phyloP scores from a whole-genome alignment of 1,284 basidiomycete genomes.

The Ceratobasidium sp. region DNA sequence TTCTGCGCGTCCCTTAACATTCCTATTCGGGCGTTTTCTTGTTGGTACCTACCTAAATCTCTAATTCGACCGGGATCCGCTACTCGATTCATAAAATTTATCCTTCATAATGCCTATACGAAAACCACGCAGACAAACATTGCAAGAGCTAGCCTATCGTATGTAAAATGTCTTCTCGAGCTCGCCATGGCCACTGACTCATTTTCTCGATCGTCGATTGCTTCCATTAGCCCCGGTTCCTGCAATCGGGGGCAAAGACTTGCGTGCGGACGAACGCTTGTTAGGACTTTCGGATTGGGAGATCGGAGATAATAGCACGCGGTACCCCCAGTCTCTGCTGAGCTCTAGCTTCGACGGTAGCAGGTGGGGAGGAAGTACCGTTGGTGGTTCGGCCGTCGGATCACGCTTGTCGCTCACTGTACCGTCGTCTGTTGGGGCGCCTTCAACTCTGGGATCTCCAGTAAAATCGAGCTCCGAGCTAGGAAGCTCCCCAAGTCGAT shows the following conservation, averaged over 20 bases:
- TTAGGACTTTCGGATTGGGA: constrained; percentile 26
- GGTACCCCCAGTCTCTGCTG: constrained; percentile 21
- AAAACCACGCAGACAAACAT: constrained; percentile 23
- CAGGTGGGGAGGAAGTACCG: constrained; percentile 18
- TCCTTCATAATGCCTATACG: constrained; percentile 16
- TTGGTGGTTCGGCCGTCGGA: constrained; percentile 18
- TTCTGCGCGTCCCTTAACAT: background rate
- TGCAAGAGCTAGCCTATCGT: constrained; percentile 32
- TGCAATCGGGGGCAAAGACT: constrained; percentile 17
- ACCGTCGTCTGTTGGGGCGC: background rate
- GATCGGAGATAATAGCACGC: constrained; percentile 15
- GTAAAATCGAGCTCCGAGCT: background rate
- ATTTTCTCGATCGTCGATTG: background rate
- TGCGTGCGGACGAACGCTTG: constrained; percentile 24
- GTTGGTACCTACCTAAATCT: background rate
- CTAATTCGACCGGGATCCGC: background rate
- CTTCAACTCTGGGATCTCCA: background rate
- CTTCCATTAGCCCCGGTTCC: constrained; percentile 19
- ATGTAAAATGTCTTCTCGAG: constrained; percentile 1
- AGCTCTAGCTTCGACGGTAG: constrained; percentile 11
- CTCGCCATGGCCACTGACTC: background rate
- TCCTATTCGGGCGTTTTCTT: background rate
- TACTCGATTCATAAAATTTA: background rate
- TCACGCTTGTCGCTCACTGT: no score
- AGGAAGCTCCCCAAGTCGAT: background rate